These are phyloP conservation scores for Lantana camara DNA, from an alignment of 257 asterid species.

Conservation along the genomic window DNA sequence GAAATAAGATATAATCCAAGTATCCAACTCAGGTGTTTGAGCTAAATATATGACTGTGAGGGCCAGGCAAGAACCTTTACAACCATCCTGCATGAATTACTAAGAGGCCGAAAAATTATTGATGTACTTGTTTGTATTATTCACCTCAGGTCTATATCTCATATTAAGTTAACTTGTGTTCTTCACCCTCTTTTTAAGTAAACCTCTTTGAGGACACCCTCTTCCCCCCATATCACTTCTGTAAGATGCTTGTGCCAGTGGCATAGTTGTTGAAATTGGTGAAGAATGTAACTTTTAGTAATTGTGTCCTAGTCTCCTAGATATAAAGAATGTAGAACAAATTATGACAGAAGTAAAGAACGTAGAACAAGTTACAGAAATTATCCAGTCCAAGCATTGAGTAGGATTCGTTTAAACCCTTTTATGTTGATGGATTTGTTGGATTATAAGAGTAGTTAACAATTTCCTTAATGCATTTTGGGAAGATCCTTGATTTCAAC, in stretches of 20 bases:
- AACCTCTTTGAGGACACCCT: neutral
- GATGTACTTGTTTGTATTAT: too few species aligned
- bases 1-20: neutral
- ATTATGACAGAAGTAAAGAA: neutral
- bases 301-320: neutral
- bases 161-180: too few species aligned
- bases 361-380: neutral
- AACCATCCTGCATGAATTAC: too few species aligned
- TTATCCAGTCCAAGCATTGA: neutral
- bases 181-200: neutral
- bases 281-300: neutral
- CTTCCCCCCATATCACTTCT: neutral
- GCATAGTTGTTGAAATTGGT: neutral
- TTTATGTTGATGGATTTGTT: neutral
- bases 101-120: too few species aligned
- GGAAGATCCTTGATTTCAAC: too few species aligned
- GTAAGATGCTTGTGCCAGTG: neutral
- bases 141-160: too few species aligned
- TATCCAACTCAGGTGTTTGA: too few species aligned
- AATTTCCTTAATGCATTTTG: neutral
- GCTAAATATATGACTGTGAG: too few species aligned
- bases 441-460: neutral
- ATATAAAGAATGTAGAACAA: neutral
- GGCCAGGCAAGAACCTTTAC: too few species aligned
- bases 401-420: neutral